These are phyloP conservation scores for Lactarius sanguifluus DNA, from an alignment of 768 basidiomycete species.

Conservation along the genomic window DNA sequence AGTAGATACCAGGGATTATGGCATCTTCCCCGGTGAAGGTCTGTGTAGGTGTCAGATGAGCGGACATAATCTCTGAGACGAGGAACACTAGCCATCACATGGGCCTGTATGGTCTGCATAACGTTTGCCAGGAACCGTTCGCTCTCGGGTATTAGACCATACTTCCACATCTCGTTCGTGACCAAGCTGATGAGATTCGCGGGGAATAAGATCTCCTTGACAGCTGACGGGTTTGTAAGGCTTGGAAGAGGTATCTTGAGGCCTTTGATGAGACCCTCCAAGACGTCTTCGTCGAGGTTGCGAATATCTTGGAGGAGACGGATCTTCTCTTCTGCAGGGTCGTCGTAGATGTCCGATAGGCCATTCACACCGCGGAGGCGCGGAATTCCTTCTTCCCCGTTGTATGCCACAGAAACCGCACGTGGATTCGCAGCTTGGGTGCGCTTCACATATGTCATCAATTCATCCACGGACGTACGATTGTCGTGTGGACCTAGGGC, in stretches of 20 bases:
- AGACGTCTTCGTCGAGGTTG: conserved; percentile 88
- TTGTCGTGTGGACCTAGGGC: conserved; percentile 56
- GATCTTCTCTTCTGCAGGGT: conserved; percentile 94
- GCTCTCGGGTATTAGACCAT: conserved; percentile 93
- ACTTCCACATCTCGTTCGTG: conserved; percentile 99
- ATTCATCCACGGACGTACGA: conserved; percentile 75
- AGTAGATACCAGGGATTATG: conserved; percentile 95
- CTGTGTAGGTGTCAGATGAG: conserved; percentile 40
- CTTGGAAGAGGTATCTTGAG: conserved; percentile 93
- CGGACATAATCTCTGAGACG: conserved; percentile 11
- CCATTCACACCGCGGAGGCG: conserved; percentile 63
- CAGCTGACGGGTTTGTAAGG: conserved; percentile 85
- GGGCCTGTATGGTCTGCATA: conserved; percentile 96
- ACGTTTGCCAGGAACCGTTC: conserved; percentile 98
- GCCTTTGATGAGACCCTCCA: conserved; percentile 85
- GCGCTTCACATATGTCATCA: conserved; percentile 71
- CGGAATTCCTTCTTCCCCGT: conserved; percentile 73
- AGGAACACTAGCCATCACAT: conserved; percentile 83
- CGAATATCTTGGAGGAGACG: conserved; percentile 88
- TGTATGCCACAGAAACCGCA: conserved; percentile 86
- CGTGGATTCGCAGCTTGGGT: conserved; percentile 72
- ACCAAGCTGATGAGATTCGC: conserved; percentile 96
- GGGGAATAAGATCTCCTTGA: conserved; percentile 98
- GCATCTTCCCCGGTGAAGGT: conserved; percentile 93
- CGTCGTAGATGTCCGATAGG: conserved; percentile 76